Evolutionary conservation across 805 yeast genomes (phyloP).

Genomic region (Vanderwaltozyma yarrowii): DNA sequence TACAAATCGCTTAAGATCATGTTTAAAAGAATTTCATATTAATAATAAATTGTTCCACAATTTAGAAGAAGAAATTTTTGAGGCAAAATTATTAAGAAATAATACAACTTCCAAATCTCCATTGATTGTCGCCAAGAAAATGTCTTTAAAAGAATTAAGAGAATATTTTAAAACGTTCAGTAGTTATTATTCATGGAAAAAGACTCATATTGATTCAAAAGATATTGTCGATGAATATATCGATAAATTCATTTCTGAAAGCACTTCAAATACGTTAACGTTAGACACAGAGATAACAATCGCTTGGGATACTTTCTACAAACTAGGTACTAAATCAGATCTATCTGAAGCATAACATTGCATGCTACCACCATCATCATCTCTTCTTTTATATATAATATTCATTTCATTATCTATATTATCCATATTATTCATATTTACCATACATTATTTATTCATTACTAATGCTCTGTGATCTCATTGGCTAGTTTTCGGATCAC

Average conservation of each 20-base stretch:
- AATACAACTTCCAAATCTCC: constrained; percentile 11
- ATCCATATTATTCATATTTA: no score
- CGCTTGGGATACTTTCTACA: constrained; percentile 23
- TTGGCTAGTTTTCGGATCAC: background rate
- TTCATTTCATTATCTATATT: no score
- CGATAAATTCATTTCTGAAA: constrained; percentile 28
- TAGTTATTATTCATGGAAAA: constrained; percentile 48
- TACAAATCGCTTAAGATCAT: constrained; percentile 39
- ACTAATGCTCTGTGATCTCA: background rate
- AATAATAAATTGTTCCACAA: constrained; percentile 32
- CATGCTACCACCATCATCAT: no score
- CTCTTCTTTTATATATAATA: no score
- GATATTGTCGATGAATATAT: constrained; percentile 42
- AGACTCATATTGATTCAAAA: constrained; percentile 27
- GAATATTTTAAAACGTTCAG: constrained; percentile 63
- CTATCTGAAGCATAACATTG: no score
- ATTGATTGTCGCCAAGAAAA: constrained; percentile 28
- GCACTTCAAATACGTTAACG: constrained; percentile 18
- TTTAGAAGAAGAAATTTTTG: constrained; percentile 25
- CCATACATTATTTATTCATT: background rate
- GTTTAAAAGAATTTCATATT: constrained; percentile 23
- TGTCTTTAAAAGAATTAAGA: constrained; percentile 37
- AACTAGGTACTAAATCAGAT: constrained; percentile 16
- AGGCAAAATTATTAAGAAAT: constrained; percentile 11
- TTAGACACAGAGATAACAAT: constrained; percentile 10